Percentiles rank a stretch among this genome's conserved stretches.
Evolutionary conservation across 805 yeast genomes (phyloP).

Genomic region (Candida khao-thaluensis): DNA sequence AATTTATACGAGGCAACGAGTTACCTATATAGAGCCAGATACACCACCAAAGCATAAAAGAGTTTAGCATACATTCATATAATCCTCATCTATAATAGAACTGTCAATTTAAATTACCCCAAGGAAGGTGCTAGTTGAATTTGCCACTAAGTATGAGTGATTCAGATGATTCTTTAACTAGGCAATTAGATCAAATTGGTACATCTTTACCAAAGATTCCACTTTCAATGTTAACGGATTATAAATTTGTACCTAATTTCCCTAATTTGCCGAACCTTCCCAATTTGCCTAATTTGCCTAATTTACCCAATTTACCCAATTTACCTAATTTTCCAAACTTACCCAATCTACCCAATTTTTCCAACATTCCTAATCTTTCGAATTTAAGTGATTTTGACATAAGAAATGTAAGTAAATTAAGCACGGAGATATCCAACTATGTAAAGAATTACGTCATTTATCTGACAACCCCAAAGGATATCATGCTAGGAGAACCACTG

Average conservation of each 20-base stretch:
- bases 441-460: constrained; percentile 11
- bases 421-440: constrained; percentile 10
- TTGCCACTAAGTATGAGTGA: constrained; percentile 8
- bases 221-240: constrained; percentile 4
- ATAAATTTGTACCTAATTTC: constrained; percentile 4
- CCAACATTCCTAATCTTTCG: constrained; percentile 1
- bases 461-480: constrained; percentile 17
- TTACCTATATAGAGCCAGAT: too few relatives aligned
- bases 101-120: too few relatives aligned
- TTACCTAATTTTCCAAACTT: constrained; percentile 24
- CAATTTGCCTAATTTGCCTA: constrained; percentile 14
- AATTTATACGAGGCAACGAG: too few relatives aligned
- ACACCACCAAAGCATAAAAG: too few relatives aligned
- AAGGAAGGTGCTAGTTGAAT: too few relatives aligned
- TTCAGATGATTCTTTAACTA: constrained; percentile 40
- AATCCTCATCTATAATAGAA: too few relatives aligned
- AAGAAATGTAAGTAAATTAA: constrained; percentile 7
- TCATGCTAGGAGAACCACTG: constrained; percentile 12
- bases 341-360: constrained; percentile 9
- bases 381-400: constrained; percentile 13
- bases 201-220: constrained; percentile 8
- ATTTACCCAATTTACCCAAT: constrained; percentile 23
- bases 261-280: constrained; percentile 7
- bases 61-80: too few relatives aligned
- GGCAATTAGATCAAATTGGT: constrained; percentile 55